These are phyloP conservation scores for Brassica balearica DNA, from an alignment of 441 rosid genomes.

Conservation along the genomic window DNA sequence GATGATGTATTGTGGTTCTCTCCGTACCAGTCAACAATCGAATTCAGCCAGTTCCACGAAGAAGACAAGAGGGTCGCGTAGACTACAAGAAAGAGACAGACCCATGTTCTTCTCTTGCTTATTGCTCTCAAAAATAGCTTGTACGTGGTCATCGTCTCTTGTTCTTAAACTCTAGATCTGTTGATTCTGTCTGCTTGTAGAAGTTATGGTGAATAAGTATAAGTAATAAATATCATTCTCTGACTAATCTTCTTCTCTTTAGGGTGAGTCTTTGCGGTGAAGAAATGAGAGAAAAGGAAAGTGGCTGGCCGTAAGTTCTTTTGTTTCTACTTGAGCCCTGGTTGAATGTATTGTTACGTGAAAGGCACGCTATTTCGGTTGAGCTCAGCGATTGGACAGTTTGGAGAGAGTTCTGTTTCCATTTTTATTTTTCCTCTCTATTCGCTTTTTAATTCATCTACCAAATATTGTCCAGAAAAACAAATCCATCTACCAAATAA, in stretches of 20 bases:
- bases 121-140: background rate
- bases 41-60: conserved; percentile 46
- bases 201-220: background rate
- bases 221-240: background rate
- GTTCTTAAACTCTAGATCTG: background rate
- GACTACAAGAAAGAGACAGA: background rate
- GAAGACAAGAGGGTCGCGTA: background rate
- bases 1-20: conserved; percentile 45
- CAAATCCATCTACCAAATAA: too few relatives aligned
- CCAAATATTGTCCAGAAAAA: background rate
- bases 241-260: background rate
- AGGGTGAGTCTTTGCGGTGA: background rate
- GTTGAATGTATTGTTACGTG: background rate
- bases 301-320: background rate
- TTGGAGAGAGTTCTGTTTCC: background rate
- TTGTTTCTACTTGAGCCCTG: background rate
- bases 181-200: background rate
- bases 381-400: background rate
- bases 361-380: background rate
- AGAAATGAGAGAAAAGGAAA: background rate
- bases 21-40: conserved; percentile 77
- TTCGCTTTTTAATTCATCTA: background rate
- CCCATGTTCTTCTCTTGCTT: background rate
- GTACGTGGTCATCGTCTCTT: background rate
- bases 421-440: background rate